A percentile compares a stretch with the other conserved stretches of the same genome.
These are phyloP conservation scores for Sisymbrium irio DNA, from an alignment of 345 rosid genomes.

Conservation along the genomic window DNA sequence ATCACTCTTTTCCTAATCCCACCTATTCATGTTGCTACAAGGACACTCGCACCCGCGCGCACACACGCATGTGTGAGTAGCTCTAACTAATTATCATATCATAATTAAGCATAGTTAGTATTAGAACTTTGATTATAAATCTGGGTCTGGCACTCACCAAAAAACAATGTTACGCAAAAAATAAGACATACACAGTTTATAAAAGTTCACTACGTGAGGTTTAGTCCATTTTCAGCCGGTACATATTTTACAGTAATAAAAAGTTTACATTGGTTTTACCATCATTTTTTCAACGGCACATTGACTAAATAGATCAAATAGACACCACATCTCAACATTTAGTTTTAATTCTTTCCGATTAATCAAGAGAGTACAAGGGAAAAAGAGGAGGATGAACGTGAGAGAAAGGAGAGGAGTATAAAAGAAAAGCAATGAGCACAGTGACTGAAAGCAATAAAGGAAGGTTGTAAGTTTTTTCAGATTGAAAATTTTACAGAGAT, in stretches of 20 bases:
- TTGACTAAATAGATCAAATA: too few species aligned
- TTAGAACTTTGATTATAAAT: background rate
- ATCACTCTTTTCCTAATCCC: conserved; percentile 4
- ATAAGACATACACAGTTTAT: background rate
- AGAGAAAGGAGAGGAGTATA: conserved; percentile 21
- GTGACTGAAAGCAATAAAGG: conserved; percentile 30
- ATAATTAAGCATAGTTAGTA: background rate
- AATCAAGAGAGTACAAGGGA: background rate
- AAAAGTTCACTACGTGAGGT: background rate
- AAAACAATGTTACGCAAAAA: background rate
- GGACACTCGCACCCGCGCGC: background rate
- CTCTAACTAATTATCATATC: background rate
- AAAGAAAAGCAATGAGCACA: conserved; percentile 25
- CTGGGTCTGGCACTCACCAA: background rate
- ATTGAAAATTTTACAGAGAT: conserved; percentile 15
- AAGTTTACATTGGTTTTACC: background rate
- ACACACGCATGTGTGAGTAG: background rate
- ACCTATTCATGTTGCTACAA: conserved; percentile 23
- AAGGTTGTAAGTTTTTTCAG: conserved; percentile 23
- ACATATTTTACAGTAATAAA: background rate
- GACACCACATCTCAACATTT: background rate
- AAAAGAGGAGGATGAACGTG: conserved; percentile 24
- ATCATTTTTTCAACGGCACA: background rate
- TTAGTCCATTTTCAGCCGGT: background rate
- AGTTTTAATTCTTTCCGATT: background rate